Conservation (phyloP, 345 rosid species). For the Eucalyptus tenuipes region DNA sequence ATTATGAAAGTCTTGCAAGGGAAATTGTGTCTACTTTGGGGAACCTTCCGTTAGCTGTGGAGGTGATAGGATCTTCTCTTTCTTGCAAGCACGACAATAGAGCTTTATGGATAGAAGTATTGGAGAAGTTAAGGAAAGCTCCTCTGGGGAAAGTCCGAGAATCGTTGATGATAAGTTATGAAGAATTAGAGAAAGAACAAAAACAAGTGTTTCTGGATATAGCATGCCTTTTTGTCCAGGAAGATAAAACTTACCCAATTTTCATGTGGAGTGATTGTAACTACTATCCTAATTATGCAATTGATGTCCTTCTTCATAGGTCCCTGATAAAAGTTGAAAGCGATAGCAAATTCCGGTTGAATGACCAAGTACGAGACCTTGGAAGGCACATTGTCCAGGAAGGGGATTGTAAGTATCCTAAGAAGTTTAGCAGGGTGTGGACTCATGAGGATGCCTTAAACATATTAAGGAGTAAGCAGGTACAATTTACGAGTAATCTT, state of each 20-base stretch:
- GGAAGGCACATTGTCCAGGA: conserved; percentile 10
- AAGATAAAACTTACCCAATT: neutral
- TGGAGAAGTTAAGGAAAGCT: neutral
- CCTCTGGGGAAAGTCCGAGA: neutral
- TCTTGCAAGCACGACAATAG: no score
- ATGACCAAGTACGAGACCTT: conserved; percentile 1
- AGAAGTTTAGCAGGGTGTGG: conserved; percentile 13
- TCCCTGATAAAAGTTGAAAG: neutral
- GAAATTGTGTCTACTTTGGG: neutral
- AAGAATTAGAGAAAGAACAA: neutral
- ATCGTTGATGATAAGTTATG: conserved; percentile 2
- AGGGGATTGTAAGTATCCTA: neutral
- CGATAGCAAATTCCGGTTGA: neutral
- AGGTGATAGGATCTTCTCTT: neutral
- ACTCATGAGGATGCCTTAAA: neutral
- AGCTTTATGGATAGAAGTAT: neutral
- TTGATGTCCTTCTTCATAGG: neutral
- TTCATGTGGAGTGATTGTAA: neutral
- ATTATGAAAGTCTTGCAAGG: neutral
- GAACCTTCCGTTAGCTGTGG: neutral
- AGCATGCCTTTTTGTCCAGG: conserved; percentile 6
- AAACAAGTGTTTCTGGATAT: conserved; percentile 9
- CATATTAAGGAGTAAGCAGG: neutral
- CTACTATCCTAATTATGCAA: neutral
- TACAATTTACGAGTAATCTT: neutral